These are phyloP conservation scores for Dictyostelium capitatum DNA, from an alignment of 78 protist species.

Conservation along the genomic window DNA sequence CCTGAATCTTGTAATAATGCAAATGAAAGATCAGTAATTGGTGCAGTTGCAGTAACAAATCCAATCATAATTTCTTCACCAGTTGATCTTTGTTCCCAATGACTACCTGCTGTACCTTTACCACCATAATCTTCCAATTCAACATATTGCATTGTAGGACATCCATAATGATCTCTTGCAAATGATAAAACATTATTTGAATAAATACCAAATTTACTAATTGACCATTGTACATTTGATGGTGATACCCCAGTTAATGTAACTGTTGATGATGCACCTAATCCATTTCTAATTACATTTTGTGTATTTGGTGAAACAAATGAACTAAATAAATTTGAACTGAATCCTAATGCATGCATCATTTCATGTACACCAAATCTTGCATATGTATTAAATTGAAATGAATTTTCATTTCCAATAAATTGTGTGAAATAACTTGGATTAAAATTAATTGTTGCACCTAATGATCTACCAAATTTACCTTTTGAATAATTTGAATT, in stretches of 20 bases:
- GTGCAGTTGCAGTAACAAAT: background rate
- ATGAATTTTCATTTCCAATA: background rate
- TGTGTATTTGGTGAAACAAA: background rate
- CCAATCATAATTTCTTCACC: slow-evolving; percentile 45
- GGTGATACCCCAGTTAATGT: background rate
- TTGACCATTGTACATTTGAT: background rate
- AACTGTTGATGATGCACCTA: background rate
- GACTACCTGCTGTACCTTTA: slow-evolving; percentile 15
- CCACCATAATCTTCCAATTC: slow-evolving; percentile 28
- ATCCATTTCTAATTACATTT: background rate
- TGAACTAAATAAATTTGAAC: background rate
- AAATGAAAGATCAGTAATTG: slow-evolving; percentile 21
- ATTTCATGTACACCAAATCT: slow-evolving; percentile 66
- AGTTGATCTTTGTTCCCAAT: slow-evolving; percentile 25
- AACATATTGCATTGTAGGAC: background rate
- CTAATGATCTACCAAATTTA: slow-evolving; percentile 24
- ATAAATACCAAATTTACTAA: background rate
- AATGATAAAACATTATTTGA: background rate
- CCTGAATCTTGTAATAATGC: slow-evolving; percentile 41
- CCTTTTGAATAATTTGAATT: background rate
- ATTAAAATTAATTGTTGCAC: slow-evolving; percentile 17
- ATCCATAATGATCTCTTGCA: slow-evolving; percentile 12
- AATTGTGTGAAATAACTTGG: slow-evolving; percentile 10
- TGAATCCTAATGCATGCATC: slow-evolving; percentile 54
- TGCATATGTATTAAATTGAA: background rate